These are phyloP conservation scores for Daldinia sp. DNA, from an alignment of 2,329 filamentous ascomycete genomes.

Conservation along the genomic window DNA sequence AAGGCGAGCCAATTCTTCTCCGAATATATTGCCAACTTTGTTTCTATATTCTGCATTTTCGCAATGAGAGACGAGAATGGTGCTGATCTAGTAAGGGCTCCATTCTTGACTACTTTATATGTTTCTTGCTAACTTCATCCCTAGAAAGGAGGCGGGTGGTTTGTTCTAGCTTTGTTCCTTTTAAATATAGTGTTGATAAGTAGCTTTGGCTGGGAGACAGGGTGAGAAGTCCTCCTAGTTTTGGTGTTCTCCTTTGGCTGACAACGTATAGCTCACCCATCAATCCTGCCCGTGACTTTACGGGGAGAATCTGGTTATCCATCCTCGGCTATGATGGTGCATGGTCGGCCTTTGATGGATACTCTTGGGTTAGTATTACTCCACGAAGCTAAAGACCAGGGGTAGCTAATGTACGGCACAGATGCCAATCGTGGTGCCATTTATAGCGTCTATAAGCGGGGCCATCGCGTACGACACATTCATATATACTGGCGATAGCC, in stretches of 20 bases:
- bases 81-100: slow-evolving; percentile 19
- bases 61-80: slow-evolving; percentile 65
- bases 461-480: slow-evolving; percentile 73
- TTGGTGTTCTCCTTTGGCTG: not conserved
- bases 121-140: slow-evolving; percentile 9
- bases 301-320: slow-evolving; percentile 71
- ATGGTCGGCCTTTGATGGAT: slow-evolving; percentile 65
- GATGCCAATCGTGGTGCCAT: slow-evolving; percentile 77
- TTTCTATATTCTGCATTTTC: slow-evolving; percentile 77
- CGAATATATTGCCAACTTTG: slow-evolving; percentile 72
- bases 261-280: slow-evolving; percentile 54
- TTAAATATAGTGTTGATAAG: slow-evolving; percentile 77
- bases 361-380: not conserved
- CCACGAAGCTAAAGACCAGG: not conserved
- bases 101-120: not conserved
- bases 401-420: slow-evolving; percentile 41
- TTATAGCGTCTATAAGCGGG: slow-evolving; percentile 69
- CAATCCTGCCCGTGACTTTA: slow-evolving; percentile 77
- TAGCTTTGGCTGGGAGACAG: slow-evolving; percentile 79
- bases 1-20: slow-evolving; percentile 74
- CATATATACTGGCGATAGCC: slow-evolving; percentile 75
- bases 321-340: slow-evolving; percentile 74
- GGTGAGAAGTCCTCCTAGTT: slow-evolving; percentile 41
- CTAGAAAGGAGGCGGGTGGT: slow-evolving; percentile 64
- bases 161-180: slow-evolving; percentile 71